A percentile compares a stretch with the other conserved stretches of the same genome.
These are phyloP conservation scores for Manihot esculenta DNA, from an alignment of 441 rosid genomes.

Conservation along the genomic window DNA sequence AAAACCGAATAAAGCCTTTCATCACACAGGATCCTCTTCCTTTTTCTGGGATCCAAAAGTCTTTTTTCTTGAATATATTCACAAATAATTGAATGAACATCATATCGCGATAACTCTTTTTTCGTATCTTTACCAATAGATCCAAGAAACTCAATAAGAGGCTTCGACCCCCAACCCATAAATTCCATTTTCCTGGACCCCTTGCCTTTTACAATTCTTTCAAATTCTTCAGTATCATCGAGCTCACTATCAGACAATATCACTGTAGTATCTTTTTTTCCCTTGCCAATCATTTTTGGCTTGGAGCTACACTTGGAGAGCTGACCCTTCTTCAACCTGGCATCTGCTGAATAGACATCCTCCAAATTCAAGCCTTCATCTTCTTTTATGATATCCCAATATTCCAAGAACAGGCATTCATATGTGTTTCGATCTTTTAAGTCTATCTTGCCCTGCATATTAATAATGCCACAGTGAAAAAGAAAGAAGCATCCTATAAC, in stretches of 20 bases:
- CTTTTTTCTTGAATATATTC: constrained; percentile 19
- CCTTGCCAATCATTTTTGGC: constrained; percentile 11
- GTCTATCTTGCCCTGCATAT: constrained; percentile 46
- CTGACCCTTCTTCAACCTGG: constrained; percentile 34
- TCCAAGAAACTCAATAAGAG: constrained; percentile 31
- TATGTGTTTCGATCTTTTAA: constrained; percentile 41
- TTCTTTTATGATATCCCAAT: constrained; percentile 57
- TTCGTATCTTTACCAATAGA: constrained; percentile 33
- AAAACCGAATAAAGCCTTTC: constrained; percentile 27
- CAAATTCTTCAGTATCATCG: constrained; percentile 22
- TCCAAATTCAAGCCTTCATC: constrained; percentile 42
- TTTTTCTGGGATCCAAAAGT: constrained; percentile 26
- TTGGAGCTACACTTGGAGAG: not conserved
- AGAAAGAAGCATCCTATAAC: not conserved
- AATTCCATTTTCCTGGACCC: constrained; percentile 31
- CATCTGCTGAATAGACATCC: constrained; percentile 41
- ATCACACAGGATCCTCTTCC: constrained; percentile 30
- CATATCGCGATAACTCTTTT: constrained; percentile 25
- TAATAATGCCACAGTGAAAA: constrained; percentile 7
- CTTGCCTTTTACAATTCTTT: constrained; percentile 29
- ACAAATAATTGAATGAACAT: constrained; percentile 27
- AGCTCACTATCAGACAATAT: constrained; percentile 19
- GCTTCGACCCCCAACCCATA: constrained; percentile 46
- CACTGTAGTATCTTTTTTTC: not conserved
- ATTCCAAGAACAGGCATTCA: constrained; percentile 49